Conservation (phyloP, 2,329 filamentous ascomycete species). For the Colletotrichum echinochloae region DNA sequence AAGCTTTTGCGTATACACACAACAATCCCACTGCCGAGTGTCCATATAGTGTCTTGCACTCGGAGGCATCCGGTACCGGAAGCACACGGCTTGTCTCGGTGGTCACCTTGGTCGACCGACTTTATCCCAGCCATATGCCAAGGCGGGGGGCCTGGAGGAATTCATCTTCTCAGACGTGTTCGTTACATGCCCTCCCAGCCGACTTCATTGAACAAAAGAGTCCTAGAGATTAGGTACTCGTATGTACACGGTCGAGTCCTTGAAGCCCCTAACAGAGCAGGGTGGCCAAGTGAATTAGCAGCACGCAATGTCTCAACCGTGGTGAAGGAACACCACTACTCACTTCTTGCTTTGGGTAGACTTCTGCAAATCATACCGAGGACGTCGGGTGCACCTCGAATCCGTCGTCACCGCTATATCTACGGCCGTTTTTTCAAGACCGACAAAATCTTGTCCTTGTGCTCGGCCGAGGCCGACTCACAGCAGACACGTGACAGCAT, state of each 20-base stretch:
- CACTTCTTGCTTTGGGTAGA: neutral
- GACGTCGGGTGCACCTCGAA: too few relatives aligned
- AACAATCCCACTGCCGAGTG: too few relatives aligned
- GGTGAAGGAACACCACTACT: neutral
- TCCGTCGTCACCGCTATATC: neutral
- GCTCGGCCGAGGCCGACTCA: neutral
- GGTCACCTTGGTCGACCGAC: neutral
- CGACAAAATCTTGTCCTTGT: neutral
- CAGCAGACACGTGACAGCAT: neutral
- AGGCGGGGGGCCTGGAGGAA: neutral
- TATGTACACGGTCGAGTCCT: neutral
- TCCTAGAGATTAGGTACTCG: neutral
- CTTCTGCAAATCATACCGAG: neutral
- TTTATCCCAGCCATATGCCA: neutral
- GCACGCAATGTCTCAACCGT: neutral
- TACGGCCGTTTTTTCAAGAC: neutral
- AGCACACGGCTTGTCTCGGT: neutral
- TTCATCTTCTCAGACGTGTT: neutral
- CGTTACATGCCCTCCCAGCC: neutral
- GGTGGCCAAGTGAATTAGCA: neutral
- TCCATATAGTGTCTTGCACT: neutral
- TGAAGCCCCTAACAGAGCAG: neutral
- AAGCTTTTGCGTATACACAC: too few relatives aligned
- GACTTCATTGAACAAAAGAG: neutral
- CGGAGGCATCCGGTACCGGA: neutral